Conservation (phyloP, 331 rosid species). For the Telfairia occidentalis region DNA sequence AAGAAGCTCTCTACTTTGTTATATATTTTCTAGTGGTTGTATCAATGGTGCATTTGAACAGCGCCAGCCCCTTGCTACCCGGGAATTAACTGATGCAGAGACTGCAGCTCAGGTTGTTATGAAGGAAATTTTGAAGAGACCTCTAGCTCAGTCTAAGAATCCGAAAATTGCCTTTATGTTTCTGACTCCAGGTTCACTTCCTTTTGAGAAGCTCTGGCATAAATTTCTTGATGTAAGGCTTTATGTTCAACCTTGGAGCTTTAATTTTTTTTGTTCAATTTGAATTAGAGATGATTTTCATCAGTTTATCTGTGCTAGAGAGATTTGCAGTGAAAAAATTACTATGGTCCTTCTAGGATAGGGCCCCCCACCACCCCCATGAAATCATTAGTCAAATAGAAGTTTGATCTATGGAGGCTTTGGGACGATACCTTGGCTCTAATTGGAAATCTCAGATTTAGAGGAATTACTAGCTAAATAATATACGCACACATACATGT, state of each 20-base stretch:
- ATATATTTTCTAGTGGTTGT: slow-evolving; percentile 63
- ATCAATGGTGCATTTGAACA: slow-evolving; percentile 47
- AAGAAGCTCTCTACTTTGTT: slow-evolving; percentile 51
- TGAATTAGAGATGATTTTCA: not conserved
- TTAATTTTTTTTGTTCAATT: not conserved
- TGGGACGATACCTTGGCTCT: not conserved
- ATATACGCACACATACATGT: not conserved
- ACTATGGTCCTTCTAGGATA: not conserved
- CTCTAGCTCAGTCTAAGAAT: slow-evolving; percentile 30
- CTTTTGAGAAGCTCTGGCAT: slow-evolving; percentile 92
- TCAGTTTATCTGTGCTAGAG: not conserved
- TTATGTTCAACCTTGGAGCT: not conserved
- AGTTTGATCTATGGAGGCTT: not conserved
- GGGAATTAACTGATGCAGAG: slow-evolving; percentile 71
- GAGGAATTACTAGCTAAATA: not conserved
- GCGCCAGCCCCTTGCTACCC: slow-evolving; percentile 63
- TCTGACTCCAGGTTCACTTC: slow-evolving; percentile 69
- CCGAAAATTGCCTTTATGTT: slow-evolving; percentile 93
- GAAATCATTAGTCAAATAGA: not conserved
- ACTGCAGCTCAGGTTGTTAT: slow-evolving; percentile 62
- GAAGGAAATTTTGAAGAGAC: slow-evolving; percentile 58
- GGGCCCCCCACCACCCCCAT: not conserved
- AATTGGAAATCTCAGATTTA: not conserved
- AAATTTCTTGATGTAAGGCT: slow-evolving; percentile 68
- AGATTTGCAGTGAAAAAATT: no score